Conservation (phyloP, 2,329 filamentous ascomycete genomes). For the Diatrype stigma region DNA sequence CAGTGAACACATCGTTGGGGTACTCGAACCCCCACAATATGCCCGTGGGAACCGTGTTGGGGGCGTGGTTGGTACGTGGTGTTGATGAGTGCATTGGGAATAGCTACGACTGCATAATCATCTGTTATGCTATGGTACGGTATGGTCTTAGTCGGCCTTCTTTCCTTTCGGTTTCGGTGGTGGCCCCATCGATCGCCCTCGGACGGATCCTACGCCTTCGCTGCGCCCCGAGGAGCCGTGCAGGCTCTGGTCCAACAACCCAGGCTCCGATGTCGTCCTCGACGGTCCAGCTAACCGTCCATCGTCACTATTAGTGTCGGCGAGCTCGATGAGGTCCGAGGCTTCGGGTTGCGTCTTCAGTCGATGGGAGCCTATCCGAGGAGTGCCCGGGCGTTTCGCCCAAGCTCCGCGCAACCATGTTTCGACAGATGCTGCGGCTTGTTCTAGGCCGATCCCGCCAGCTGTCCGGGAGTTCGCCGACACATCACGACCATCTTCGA, state of each 20-base stretch:
- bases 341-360: slow-evolving; percentile 37
- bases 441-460: slow-evolving; percentile 62
- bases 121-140: background rate
- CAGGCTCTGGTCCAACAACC: slow-evolving; percentile 28
- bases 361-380: slow-evolving; percentile 35
- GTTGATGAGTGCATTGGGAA: background rate
- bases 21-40: too few species aligned
- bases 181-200: slow-evolving; percentile 32
- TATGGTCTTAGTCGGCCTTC: slow-evolving; percentile 37
- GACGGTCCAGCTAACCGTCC: slow-evolving; percentile 28
- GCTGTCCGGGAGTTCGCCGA: slow-evolving; percentile 36
- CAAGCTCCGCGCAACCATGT: slow-evolving; percentile 86
- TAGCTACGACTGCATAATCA: background rate
- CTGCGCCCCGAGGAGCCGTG: slow-evolving; percentile 35
- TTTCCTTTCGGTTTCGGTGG: slow-evolving; percentile 34
- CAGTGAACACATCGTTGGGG: too few species aligned
- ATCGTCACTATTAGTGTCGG: slow-evolving; percentile 57
- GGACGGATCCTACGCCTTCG: slow-evolving; percentile 32
- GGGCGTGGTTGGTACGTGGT: background rate
- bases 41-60: too few species aligned
- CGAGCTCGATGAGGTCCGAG: slow-evolving; percentile 68
- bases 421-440: slow-evolving; percentile 82
- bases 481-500: slow-evolving; percentile 43
- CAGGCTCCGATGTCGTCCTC: slow-evolving; percentile 17
- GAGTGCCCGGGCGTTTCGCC: slow-evolving; percentile 54